A percentile compares a stretch with the other conserved stretches of the same genome.
Conservation (phyloP, 2,329 filamentous ascomycete species). For the Aspergillus neotritici region DNA sequence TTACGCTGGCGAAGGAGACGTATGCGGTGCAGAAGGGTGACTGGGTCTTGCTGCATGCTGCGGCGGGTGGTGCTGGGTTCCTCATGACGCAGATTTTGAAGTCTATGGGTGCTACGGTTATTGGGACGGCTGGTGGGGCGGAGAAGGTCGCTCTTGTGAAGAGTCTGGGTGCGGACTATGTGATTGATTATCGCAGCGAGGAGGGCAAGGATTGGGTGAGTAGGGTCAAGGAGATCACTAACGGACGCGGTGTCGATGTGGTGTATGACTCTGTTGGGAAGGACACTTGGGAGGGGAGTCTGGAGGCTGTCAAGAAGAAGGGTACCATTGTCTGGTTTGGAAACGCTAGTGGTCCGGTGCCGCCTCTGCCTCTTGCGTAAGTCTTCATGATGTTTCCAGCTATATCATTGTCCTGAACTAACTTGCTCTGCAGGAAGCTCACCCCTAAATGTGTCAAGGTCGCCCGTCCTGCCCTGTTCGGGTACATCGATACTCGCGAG, state of each 20-base stretch:
- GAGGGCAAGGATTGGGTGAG: conserved; percentile 75
- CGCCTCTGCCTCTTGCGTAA: conserved; percentile 58
- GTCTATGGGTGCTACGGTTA: conserved; percentile 66
- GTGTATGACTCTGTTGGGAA: conserved; percentile 86
- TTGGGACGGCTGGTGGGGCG: conserved; percentile 68
- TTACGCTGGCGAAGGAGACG: conserved; percentile 72
- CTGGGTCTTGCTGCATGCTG: conserved; percentile 78
- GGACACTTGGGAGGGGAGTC: conserved; percentile 71
- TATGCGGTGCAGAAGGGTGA: conserved; percentile 66
- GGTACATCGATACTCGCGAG: conserved; percentile 63
- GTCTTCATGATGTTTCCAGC: conserved; percentile 39
- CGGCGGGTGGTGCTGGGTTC: conserved; percentile 73
- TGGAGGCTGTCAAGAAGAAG: conserved; percentile 70
- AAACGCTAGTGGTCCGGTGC: conserved; percentile 73
- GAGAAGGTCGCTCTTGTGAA: conserved; percentile 68
- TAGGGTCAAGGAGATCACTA: conserved; percentile 76
- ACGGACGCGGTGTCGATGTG: conserved; percentile 64
- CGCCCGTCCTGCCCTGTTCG: conserved; percentile 66
- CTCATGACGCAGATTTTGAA: conserved; percentile 70
- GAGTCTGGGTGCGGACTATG: conserved; percentile 61
- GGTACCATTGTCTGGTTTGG: conserved; percentile 74
- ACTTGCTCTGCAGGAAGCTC: conserved; percentile 38
- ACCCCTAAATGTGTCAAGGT: conserved; percentile 71
- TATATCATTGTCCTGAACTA: conserved; percentile 4
- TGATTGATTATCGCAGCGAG: conserved; percentile 77